Evolutionary conservation across 257 asterid genomes (phyloP).

Genomic region (Capsicum pubescens): DNA sequence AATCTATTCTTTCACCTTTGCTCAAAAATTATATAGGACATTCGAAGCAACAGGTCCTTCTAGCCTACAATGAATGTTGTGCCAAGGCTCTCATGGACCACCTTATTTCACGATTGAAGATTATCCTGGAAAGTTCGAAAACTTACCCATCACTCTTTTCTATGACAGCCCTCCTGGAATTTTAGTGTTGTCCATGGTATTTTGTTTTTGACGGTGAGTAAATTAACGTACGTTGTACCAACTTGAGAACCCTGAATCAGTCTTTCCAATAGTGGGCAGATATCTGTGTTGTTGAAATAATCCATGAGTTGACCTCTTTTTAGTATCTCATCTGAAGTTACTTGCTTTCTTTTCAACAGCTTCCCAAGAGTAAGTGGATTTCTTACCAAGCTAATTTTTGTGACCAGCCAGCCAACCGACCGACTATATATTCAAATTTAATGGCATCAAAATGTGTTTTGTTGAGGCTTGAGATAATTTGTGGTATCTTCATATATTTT

Average conservation of each 20-base stretch:
- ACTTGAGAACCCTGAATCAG: slow-evolving; percentile 70
- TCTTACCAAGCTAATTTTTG: slow-evolving; percentile 60
- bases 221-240: slow-evolving; percentile 71
- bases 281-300: slow-evolving; percentile 58
- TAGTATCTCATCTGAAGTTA: slow-evolving; percentile 52
- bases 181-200: slow-evolving; percentile 60
- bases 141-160: slow-evolving; percentile 62
- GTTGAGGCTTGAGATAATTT: slow-evolving; percentile 34
- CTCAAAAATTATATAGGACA: slow-evolving; percentile 84
- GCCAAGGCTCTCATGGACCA: slow-evolving; percentile 98
- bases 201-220: slow-evolving; percentile 89
- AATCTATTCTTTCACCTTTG: slow-evolving; percentile 76
- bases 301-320: slow-evolving; percentile 67
- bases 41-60: slow-evolving; percentile 98
- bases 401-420: slow-evolving; percentile 92
- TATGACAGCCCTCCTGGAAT: slow-evolving; percentile 22
- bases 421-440: slow-evolving; percentile 66
- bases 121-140: slow-evolving; percentile 71
- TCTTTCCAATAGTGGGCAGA: slow-evolving; percentile 64
- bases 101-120: slow-evolving; percentile 64
- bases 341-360: slow-evolving; percentile 70
- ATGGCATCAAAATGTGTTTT: slow-evolving; percentile 79
- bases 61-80: slow-evolving; percentile 76
- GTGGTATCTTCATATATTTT: slow-evolving; percentile 49
- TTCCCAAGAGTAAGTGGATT: slow-evolving; percentile 71